Evolutionary conservation across 805 yeast genomes (phyloP), one percentile per base, ranked within the genome.

Genomic region (Wickerhamiella musiphila): DNA sequence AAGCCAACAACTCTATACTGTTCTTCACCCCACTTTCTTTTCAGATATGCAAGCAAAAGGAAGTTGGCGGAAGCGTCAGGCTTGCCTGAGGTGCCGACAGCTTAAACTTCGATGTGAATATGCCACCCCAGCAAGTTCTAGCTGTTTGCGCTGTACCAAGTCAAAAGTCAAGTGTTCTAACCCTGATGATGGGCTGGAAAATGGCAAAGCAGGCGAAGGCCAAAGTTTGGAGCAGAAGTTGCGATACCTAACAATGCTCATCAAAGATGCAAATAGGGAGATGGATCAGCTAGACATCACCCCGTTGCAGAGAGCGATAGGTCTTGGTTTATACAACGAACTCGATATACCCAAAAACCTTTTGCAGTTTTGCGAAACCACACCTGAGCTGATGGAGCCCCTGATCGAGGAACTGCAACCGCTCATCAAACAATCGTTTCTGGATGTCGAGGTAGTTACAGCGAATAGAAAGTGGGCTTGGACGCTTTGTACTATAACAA

Each of bases 51-150:
- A n/a, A n/a, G n/a, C n/a, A n/a, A n/a, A n/a, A n/a, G n/a, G n/a
- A n/a, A 37, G 36, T 16, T 47, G 52, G 52, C 42, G 52, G 10
- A 42, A 41, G 23, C 36, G 48, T 12, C 40, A 37, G 22, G 52
- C 52, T 1, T 47, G 52, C 29, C 40, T 40, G 28, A 40, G 49
- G 6, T 47, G 52, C 38, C 37, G 51, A 5, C 40, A 44, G 12
- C 44, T 45, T 13, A 47, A 47, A 25, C 47, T 42, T 16, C 41
- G 52, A n/a, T 47, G 52, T 34, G 49, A 47, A 29, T 47, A 43
- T 35, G 42, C 42, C 17, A 40, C 40, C 27, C 49, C 48, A 8
- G 39, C 41, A 2, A 38, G 36, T 14, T 36, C 37, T 10, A 26
- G 39, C 2, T 47, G 52, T 31, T 32, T 44, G 6, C 39, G 51